Conservation (phyloP, 164 flowering plant species). For the Aristolochia contorta region DNA sequence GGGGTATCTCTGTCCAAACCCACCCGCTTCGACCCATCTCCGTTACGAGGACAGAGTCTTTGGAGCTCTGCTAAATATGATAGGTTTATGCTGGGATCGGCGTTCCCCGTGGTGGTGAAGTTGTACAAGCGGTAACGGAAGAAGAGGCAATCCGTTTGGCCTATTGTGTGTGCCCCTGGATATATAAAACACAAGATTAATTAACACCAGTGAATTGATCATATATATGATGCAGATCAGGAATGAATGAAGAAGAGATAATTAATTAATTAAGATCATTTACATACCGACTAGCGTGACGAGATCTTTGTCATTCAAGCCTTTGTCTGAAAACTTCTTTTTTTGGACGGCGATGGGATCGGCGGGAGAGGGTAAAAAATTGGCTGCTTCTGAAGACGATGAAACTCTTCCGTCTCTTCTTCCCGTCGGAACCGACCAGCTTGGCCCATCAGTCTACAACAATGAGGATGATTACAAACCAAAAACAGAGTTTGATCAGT, state of each 20-base stretch:
- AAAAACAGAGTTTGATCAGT: no score
- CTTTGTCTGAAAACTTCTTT: constrained; percentile 58
- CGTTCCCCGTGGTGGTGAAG: constrained; percentile 52
- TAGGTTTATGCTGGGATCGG: constrained; percentile 56
- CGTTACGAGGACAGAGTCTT: constrained; percentile 36
- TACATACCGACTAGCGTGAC: constrained; percentile 64
- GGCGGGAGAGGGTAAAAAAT: constrained; percentile 46
- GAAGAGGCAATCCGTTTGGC: constrained; percentile 51
- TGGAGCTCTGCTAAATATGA: constrained; percentile 29
- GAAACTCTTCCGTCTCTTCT: constrained; percentile 67
- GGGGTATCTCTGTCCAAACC: constrained; percentile 51
- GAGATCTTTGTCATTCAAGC: constrained; percentile 59
- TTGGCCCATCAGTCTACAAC: constrained; percentile 55
- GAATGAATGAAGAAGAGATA: no score
- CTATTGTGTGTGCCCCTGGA: constrained; percentile 76
- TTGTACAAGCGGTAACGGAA: constrained; percentile 63
- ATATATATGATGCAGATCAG: no score
- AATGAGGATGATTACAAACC: no score
- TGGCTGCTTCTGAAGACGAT: constrained; percentile 36
- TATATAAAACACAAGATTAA: no score
- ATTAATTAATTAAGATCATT: no score
- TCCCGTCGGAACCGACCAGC: constrained; percentile 65
- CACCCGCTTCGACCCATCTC: constrained; percentile 44
- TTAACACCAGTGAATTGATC: no score
- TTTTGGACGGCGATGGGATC: constrained; percentile 49